Base-by-base conservation (phyloP, 768 basidiomycete species). In the Lactifluus echinatus region DNA sequence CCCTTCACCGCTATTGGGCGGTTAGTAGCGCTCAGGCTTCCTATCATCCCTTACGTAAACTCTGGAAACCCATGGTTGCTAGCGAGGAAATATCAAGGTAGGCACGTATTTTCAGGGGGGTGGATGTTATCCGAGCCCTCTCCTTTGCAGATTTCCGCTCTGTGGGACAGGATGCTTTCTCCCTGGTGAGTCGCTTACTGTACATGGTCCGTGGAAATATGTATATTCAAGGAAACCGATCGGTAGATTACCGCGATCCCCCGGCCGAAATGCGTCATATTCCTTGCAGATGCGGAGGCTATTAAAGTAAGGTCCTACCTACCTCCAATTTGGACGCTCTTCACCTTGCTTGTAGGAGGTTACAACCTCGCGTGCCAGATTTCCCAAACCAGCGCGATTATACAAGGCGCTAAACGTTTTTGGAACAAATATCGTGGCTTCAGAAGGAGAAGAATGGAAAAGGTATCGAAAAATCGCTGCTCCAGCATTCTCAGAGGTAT, bases 401-500 rank as follows among this genome's bases (percentile, higher is more conserved):
- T 85, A 85, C 60, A 58, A 45, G 1, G 59, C 72, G 15, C 67
- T 86, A 17, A 56, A 68, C 0, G 73, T 81, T 55, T 86, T 77
- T 64, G 84, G 85, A 5, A 64, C 64, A 6, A 88, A 86, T 60
- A 80, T 86, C 43, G 76, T 87, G n/a, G n/a, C n/a, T n/a, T n/a
- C n/a, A n/a, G n/a, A n/a, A n/a, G n/a, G n/a, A n/a, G n/a, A n/a
- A n/a, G n/a, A 76, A 75, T 2, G 84, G 84, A 83, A 83, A 66
- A 76, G 76, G 29, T 83, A 82, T 60, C 70, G 83, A 45, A 82
- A 80, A 65, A 76, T 86, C 39, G 71, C 77, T 15, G 81, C 80
- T 1, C 82, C 83, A n/a, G 78, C 82, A 0, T 86, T 85, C 66
- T 80, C 80, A 6, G 82, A 84, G 66, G 82, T 82, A 53, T 42